Conservation (phyloP, 2,329 filamentous ascomycete species). For the Epichloe glyceriae region DNA sequence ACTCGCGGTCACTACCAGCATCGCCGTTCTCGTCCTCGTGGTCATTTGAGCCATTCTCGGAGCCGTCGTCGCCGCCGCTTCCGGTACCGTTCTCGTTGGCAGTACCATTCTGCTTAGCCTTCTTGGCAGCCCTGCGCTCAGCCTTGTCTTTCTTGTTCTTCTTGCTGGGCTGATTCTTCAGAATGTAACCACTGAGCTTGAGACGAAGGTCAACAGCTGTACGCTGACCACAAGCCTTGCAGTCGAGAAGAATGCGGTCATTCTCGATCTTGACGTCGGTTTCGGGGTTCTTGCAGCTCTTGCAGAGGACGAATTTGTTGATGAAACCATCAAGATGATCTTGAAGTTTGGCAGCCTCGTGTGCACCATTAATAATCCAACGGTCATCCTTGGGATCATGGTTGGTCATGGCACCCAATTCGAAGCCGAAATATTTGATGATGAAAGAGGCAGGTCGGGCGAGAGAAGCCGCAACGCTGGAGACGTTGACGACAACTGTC, state of each 20-base stretch:
- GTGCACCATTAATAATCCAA: conserved; percentile 99
- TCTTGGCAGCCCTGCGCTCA: conserved; percentile 78
- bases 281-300: conserved; percentile 99
- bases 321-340: conserved; percentile 98
- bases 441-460: conserved; percentile 86
- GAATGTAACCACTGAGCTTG: conserved; percentile 93
- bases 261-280: conserved; percentile 95
- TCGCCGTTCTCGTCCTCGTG: conserved; percentile 41
- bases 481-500: conserved; percentile 91
- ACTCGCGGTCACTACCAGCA: conserved; percentile 80
- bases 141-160: conserved; percentile 98
- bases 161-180: conserved; percentile 75
- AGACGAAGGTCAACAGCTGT: conserved; percentile 82
- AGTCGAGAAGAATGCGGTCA: conserved; percentile 81
- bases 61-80: conserved; percentile 44
- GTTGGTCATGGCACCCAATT: conserved; percentile 97
- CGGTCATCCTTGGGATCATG: conserved; percentile 93
- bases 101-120: conserved; percentile 66
- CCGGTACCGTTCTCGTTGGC: conserved; percentile 43
- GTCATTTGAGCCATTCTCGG: conserved; percentile 36
- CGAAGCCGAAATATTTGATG: conserved; percentile 99
- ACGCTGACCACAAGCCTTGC: conserved; percentile 95
- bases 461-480: conserved; percentile 82
- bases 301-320: conserved; percentile 96
- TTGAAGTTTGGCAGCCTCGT: conserved; percentile 90